Conservation (phyloP, 106 monocot genomes). For the Narthecium ossifragum region DNA sequence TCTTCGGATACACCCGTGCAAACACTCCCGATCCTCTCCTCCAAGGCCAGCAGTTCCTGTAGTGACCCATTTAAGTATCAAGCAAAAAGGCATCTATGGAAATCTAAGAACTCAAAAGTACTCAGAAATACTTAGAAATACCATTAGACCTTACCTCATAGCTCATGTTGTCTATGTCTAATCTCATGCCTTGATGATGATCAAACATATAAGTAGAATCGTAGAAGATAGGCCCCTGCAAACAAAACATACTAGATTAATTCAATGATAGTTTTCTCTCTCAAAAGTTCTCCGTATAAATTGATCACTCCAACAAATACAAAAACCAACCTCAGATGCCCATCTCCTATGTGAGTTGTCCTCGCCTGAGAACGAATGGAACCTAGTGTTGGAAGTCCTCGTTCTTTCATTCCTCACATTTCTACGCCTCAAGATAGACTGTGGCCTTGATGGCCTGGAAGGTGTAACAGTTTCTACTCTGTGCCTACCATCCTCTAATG, state of each 20-base stretch:
- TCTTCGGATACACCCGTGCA: slow-evolving; percentile 35
- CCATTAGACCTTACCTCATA: slow-evolving; percentile 36
- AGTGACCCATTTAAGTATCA: neutral
- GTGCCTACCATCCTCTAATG: slow-evolving; percentile 6
- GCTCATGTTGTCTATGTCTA: slow-evolving; percentile 61
- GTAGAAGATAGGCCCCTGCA: slow-evolving; percentile 16
- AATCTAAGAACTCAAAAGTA: neutral
- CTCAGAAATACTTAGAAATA: neutral
- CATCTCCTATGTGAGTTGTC: slow-evolving; percentile 11
- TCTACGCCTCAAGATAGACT: slow-evolving; percentile 3
- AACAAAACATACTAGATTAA: no score
- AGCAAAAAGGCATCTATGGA: neutral
- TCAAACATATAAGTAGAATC: slow-evolving; percentile 28
- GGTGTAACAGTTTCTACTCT: slow-evolving; percentile 17
- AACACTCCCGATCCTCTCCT: slow-evolving; percentile 42
- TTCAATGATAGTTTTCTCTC: no score
- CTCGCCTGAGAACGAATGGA: slow-evolving; percentile 10
- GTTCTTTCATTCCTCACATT: slow-evolving; percentile 19
- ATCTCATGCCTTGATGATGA: slow-evolving; percentile 47
- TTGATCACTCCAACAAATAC: neutral
- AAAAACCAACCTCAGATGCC: slow-evolving; percentile 24
- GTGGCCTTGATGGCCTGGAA: slow-evolving; percentile 28
- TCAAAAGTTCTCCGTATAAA: neutral
- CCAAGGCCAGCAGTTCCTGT: slow-evolving; percentile 42
- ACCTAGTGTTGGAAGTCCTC: slow-evolving; percentile 15